Evolutionary conservation across 495 filamentous ascomycete genomes (phyloP).

Genomic region (Cercophora newfieldiana): DNA sequence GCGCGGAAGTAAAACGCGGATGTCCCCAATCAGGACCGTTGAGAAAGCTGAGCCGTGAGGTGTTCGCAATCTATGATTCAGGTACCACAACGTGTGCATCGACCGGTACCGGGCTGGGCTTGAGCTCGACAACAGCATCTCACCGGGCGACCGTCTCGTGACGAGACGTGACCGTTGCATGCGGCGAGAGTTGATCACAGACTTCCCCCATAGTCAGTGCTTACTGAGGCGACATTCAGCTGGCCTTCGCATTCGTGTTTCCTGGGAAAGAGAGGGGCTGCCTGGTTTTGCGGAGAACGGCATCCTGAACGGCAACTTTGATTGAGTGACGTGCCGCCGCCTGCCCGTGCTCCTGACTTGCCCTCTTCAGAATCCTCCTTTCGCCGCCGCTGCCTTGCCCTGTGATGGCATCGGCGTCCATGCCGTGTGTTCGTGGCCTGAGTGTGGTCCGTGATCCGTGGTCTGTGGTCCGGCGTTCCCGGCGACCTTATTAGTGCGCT

Average conservation of each 20-base stretch:
- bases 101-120: conserved; percentile 3
- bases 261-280: conserved; percentile 11
- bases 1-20: conserved; percentile 17
- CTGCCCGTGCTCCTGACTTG: neutral
- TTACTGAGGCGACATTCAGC: conserved; percentile 13
- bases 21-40: conserved; percentile 32
- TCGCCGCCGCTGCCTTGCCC: neutral
- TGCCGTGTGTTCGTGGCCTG: neutral
- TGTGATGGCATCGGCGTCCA: neutral
- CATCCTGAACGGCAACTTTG: neutral
- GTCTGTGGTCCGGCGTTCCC: neutral
- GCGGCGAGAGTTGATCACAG: neutral
- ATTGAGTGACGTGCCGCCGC: no score
- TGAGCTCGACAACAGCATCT: neutral
- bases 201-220: neutral
- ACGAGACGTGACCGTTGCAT: neutral
- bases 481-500: neutral
- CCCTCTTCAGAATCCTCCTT: neutral
- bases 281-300: neutral
- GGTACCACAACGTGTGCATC: conserved; percentile 18
- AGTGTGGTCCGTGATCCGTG: neutral
- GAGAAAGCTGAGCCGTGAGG: conserved; percentile 8
- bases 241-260: conserved; percentile 9
- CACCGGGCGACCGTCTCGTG: neutral
- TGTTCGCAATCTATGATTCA: conserved; percentile 28